phyloP scores from a whole-genome alignment of 2,329 filamentous ascomycete genomes.

The Ceratocystis papillata region DNA sequence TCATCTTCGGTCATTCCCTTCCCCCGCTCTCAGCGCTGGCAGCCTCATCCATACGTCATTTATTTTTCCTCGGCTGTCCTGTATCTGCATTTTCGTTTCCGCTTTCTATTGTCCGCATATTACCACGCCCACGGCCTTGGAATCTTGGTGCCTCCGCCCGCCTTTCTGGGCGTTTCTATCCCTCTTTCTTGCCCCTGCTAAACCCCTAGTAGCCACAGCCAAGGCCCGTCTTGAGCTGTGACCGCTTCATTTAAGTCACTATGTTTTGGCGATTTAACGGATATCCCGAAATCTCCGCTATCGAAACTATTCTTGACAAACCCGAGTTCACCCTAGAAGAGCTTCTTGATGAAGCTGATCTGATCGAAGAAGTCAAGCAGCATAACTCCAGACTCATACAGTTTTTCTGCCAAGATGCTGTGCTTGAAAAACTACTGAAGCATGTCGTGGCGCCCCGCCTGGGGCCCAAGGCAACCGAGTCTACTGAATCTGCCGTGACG shows the following conservation, averaged over 20 bases:
- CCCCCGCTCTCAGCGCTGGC: too few species aligned
- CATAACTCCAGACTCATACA: conserved; percentile 97
- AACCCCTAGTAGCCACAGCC: conserved; percentile 7
- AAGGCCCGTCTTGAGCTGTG: conserved; percentile 30
- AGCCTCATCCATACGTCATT: background rate
- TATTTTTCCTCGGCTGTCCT: background rate
- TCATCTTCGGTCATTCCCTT: too few species aligned
- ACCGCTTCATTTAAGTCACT: conserved; percentile 37
- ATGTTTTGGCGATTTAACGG: conserved; percentile 99
- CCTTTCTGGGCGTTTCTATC: background rate
- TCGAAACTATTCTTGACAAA: conserved; percentile 95
- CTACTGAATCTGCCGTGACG: conserved; percentile 33
- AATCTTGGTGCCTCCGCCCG: background rate
- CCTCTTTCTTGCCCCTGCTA: background rate
- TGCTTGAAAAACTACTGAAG: conserved; percentile 74
- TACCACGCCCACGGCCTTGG: background rate
- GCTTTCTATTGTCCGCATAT: background rate
- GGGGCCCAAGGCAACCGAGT: conserved; percentile 43
- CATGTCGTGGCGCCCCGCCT: conserved; percentile 78
- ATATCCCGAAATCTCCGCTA: conserved; percentile 92
- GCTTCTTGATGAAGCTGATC: conserved; percentile 85
- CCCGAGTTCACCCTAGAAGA: conserved; percentile 92
- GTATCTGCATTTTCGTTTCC: background rate
- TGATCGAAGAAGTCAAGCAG: conserved; percentile 96
- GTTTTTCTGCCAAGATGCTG: conserved; percentile 77